Percentiles rank a stretch among this genome's conserved stretches.
These are phyloP conservation scores for Helotiales sp. DNA, from an alignment of 2,329 filamentous ascomycete species.

Conservation along the genomic window DNA sequence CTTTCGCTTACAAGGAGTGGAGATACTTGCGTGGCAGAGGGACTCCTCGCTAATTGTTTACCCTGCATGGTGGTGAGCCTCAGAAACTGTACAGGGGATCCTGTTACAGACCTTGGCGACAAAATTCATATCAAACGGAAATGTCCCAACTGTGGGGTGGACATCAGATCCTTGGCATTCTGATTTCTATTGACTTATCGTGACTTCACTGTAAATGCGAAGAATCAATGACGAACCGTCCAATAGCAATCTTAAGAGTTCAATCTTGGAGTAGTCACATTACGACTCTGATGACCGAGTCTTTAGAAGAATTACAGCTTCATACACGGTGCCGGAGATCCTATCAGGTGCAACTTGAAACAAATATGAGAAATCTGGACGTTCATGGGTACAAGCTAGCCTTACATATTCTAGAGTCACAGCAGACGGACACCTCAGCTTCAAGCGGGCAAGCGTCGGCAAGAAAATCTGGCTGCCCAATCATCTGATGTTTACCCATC, in stretches of 20 bases:
- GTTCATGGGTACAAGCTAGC: background rate
- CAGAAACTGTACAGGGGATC: background rate
- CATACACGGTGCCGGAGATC: too few species aligned
- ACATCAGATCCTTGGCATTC: background rate
- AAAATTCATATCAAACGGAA: background rate
- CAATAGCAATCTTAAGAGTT: too few species aligned
- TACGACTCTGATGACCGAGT: too few species aligned
- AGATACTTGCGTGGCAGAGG: background rate
- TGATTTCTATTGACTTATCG: background rate
- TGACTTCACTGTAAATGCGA: background rate
- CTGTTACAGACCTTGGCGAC: background rate
- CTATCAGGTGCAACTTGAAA: background rate
- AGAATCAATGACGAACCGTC: background rate
- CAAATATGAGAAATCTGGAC: background rate
- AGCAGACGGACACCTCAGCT: too few species aligned
- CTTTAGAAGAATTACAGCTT: too few species aligned
- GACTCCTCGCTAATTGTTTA: background rate
- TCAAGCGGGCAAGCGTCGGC: too few species aligned
- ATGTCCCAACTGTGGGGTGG: background rate
- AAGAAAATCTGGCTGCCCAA: background rate
- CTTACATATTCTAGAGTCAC: background rate
- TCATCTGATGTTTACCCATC: background rate
- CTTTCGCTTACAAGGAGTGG: slow-evolving; percentile 5
- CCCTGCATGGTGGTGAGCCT: background rate
- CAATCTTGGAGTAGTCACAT: too few species aligned